phyloP scores from a whole-genome alignment of 2,329 filamentous ascomycete genomes.

The Trichoderma simmonsii region DNA sequence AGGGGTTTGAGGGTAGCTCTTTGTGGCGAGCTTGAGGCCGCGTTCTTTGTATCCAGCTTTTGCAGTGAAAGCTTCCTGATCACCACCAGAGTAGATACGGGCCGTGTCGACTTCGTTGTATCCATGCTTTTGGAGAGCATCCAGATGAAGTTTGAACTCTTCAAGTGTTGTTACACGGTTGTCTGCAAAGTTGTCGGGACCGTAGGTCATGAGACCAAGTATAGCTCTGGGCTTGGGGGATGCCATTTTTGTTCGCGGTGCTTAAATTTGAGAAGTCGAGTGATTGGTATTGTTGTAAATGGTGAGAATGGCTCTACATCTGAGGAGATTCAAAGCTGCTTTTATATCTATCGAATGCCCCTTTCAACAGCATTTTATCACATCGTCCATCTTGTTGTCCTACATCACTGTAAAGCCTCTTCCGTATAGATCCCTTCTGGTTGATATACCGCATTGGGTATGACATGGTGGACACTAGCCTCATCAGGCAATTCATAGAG shows the following conservation, averaged over 20 bases:
- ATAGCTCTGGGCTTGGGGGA: constrained; percentile 8
- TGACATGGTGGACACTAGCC: neutral
- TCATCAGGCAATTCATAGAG: neutral
- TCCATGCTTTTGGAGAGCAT: neutral
- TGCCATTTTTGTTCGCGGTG: neutral
- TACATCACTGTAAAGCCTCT: constrained; percentile 1
- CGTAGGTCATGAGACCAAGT: constrained; percentile 18
- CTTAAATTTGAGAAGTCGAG: neutral
- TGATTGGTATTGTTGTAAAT: neutral
- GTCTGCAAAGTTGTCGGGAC: neutral
- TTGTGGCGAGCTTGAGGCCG: constrained; percentile 11
- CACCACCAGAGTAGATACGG: constrained; percentile 1
- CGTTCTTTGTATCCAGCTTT: constrained; percentile 15
- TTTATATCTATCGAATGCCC: neutral
- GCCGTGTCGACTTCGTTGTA: constrained; percentile 15
- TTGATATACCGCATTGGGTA: neutral
- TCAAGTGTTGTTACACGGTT: constrained; percentile 14
- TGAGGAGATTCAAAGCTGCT: neutral
- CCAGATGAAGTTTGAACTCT: neutral
- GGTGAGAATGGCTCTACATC: neutral
- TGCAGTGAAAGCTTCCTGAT: constrained; percentile 14
- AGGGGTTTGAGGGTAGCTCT: neutral
- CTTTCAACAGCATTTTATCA: neutral
- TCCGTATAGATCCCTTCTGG: neutral
- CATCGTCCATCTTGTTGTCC: neutral